phyloP scores from a whole-genome alignment of 371 early-diverging fungal genomes.

The Mortierella sp. region DNA sequence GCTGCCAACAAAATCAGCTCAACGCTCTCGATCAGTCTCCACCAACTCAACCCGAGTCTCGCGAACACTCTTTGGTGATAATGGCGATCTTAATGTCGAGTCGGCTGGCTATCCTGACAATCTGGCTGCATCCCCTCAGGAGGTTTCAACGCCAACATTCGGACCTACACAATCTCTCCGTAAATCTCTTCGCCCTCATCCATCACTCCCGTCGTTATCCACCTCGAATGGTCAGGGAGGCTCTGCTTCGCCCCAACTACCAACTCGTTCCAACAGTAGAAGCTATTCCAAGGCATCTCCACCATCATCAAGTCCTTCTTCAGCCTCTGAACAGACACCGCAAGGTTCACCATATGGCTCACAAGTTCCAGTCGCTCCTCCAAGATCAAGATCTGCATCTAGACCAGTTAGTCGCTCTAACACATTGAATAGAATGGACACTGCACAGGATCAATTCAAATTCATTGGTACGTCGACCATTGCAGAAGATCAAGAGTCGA shows the following conservation, averaged over 20 bases:
- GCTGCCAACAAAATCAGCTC: conserved; percentile 52
- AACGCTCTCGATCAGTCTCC: conserved; percentile 50
- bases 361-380: conserved; percentile 27
- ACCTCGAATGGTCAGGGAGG: conserved; percentile 15
- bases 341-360: conserved; percentile 12
- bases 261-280: conserved; percentile 50
- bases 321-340: conserved; percentile 1
- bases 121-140: conserved; percentile 17
- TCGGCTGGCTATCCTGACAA: neutral
- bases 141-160: conserved; percentile 28
- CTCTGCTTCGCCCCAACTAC: conserved; percentile 29
- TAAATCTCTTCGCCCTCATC: conserved; percentile 30
- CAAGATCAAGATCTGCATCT: conserved; percentile 38
- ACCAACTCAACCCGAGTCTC: conserved; percentile 21
- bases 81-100: conserved; percentile 15
- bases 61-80: conserved; percentile 7
- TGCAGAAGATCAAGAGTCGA: conserved; percentile 35
- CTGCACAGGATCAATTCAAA: conserved; percentile 11
- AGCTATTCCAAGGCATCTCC: conserved; percentile 15
- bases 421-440: conserved; percentile 18
- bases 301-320: neutral
- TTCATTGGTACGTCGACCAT: conserved; percentile 32
- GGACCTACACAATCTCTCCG: conserved; percentile 30
- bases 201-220: conserved; percentile 23
- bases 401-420: conserved; percentile 40